Base-by-base conservation (phyloP, 1,139 yeast species). In the Geotrichum cucujoidarum region DNA sequence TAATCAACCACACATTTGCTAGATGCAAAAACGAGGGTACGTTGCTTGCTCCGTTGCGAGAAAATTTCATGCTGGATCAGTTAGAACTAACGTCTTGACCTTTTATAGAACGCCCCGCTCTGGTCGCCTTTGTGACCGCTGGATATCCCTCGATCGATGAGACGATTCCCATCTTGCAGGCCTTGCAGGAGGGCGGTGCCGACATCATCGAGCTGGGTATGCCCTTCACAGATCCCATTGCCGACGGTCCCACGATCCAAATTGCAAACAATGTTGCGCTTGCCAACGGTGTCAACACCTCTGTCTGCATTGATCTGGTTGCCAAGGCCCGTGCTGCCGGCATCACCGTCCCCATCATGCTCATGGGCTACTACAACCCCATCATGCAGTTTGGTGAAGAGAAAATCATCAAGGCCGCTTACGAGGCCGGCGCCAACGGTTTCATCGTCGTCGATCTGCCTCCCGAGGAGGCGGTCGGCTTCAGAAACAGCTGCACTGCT, bases 301-400 rank as follows among this genome's bases (percentile, higher is more conserved):
- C 73, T 7, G 74, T 75, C 59, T 80, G 86, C 55, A 71, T 92
- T 54, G 89, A 85, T 14, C 66, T 87, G 51, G 87, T 92, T 29
- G 67, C 71, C 49, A 65, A 77, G 57, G 97, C 97, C 24, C 80
- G 99, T 70, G 69, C 68, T 5, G 76, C 74, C 40, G 98, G 98
- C 49, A 86, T 94, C 48, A 80, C 87, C 35, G 80, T 89, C 16
- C 99, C 99, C 25, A 76, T 92, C 50, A 74, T 92, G 46, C 76
- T 92, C 51, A 92, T 92, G 99, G 99, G 99, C 49, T 92, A 92
- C 75, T 92, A 89, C 72, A 92, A 92, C 69, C 99, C 99, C 17
- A 81, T 92, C 55, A 66, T 88, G 67, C 83, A 78, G 59, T 92
- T 83, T 64, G 98, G 97, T 46, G 98, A 92, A 69, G 82, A 83